Conservation (phyloP, 345 rosid genomes). For the Bruguiera parviflora region DNA sequence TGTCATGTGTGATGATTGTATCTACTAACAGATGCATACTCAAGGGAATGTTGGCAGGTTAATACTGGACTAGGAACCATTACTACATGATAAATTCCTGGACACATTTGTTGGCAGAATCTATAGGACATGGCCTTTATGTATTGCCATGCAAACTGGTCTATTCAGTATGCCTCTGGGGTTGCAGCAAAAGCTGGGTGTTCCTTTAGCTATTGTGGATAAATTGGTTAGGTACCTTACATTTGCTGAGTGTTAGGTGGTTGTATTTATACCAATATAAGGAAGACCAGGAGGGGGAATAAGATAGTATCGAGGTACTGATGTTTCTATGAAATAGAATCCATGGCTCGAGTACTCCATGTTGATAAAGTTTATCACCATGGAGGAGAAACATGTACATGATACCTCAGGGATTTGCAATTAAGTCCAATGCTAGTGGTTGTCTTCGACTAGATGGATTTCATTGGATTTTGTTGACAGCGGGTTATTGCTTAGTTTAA, state of each 20-base stretch:
- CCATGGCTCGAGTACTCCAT: slow-evolving; percentile 10
- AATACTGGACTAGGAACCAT: no score
- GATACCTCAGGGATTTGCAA: slow-evolving; percentile 5
- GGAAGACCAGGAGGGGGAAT: slow-evolving; percentile 8
- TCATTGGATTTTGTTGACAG: slow-evolving; percentile 11
- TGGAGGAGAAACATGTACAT: slow-evolving; percentile 17
- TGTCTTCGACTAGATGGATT: slow-evolving; percentile 18
- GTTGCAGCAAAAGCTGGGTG: not conserved
- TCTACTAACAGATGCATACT: slow-evolving; percentile 6
- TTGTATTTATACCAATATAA: slow-evolving; percentile 11
- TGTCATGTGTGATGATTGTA: slow-evolving; percentile 7
- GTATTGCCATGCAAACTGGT: not conserved
- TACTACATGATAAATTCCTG: not conserved
- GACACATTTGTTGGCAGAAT: slow-evolving; percentile 1
- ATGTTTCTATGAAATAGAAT: slow-evolving; percentile 2
- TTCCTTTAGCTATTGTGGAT: slow-evolving; percentile 7
- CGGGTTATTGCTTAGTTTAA: slow-evolving; percentile 4
- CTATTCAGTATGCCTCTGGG: slow-evolving; percentile 4
- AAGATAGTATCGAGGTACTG: slow-evolving; percentile 12
- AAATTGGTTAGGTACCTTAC: not conserved
- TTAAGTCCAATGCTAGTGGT: slow-evolving; percentile 11
- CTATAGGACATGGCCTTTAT: not conserved
- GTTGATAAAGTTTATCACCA: slow-evolving; percentile 18
- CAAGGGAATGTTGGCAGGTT: slow-evolving; percentile 7
- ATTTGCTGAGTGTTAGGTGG: slow-evolving; percentile 13